A percentile compares a stretch with the other conserved stretches of the same genome.
Evolutionary conservation across 805 yeast species (phyloP).

Genomic region (Suhomyces prunicola): DNA sequence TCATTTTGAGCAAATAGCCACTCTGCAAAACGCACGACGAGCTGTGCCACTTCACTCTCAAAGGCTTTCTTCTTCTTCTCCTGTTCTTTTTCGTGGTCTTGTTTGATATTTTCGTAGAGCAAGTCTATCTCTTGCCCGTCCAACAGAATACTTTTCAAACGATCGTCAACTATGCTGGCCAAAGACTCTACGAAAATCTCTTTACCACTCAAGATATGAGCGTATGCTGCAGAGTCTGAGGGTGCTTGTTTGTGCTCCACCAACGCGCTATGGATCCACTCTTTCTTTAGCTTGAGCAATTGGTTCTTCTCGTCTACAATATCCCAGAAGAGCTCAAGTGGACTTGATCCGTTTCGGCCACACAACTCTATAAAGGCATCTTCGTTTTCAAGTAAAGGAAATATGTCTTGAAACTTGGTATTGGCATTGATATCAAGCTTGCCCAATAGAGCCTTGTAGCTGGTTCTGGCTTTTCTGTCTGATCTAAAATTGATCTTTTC

Average conservation of each 20-base stretch:
- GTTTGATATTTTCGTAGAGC: conserved; percentile 26
- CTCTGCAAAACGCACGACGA: conserved; percentile 11
- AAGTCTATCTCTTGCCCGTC: conserved; percentile 23
- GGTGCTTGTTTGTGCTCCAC: conserved; percentile 23
- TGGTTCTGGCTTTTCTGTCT: conserved; percentile 67
- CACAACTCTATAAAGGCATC: conserved; percentile 56
- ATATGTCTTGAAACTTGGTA: conserved; percentile 58
- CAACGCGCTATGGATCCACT: conserved; percentile 52
- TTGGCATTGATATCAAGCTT: conserved; percentile 46
- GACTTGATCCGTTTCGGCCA: conserved; percentile 76
- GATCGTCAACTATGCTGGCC: conserved; percentile 23
- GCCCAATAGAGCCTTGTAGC: conserved; percentile 48
- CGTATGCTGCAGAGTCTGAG: conserved; percentile 15
- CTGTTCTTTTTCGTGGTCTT: conserved; percentile 18
- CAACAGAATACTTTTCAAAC: conserved; percentile 19
- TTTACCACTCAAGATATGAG: conserved; percentile 11
- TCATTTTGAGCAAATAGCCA: conserved; percentile 13
- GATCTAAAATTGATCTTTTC: conserved; percentile 44
- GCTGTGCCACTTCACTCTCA: conserved; percentile 11
- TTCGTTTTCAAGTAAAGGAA: conserved; percentile 50
- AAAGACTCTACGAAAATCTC: conserved; percentile 19
- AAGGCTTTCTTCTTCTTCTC: conserved; percentile 9
- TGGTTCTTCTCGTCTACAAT: conserved; percentile 59
- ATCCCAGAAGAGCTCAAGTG: conserved; percentile 77
- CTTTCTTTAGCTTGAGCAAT: conserved; percentile 54